These are phyloP conservation scores for Daldinia eschscholtzii DNA, from an alignment of 2,329 filamentous ascomycete species.

Conservation along the genomic window DNA sequence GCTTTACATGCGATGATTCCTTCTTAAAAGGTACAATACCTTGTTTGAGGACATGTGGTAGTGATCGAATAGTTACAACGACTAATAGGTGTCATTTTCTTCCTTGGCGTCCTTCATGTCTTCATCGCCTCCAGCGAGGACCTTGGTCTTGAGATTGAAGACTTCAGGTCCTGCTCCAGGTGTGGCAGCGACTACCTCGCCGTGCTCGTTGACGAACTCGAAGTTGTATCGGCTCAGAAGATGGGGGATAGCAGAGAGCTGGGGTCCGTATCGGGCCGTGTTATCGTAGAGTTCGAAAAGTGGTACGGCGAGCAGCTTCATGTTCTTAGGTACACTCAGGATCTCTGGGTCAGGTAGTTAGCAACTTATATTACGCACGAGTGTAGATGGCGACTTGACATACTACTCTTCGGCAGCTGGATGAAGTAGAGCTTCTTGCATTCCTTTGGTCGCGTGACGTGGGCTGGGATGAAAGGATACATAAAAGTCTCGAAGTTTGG, in stretches of 20 bases:
- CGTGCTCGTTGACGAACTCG: slow-evolving; percentile 94
- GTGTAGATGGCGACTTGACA: slow-evolving; percentile 49
- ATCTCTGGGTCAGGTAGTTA: slow-evolving; percentile 72
- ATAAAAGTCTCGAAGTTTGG: slow-evolving; percentile 99
- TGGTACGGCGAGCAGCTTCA: slow-evolving; percentile 97
- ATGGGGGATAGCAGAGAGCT: slow-evolving; percentile 96
- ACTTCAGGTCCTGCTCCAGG: slow-evolving; percentile 76
- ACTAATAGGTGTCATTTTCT: slow-evolving; percentile 44
- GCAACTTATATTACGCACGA: slow-evolving; percentile 16
- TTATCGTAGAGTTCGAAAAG: slow-evolving; percentile 99
- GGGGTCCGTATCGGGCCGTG: slow-evolving; percentile 91
- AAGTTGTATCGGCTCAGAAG: slow-evolving; percentile 96
- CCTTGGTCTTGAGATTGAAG: slow-evolving; percentile 73
- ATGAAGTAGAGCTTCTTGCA: slow-evolving; percentile 99
- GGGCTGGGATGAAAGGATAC: slow-evolving; percentile 97
- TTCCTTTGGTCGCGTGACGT: slow-evolving; percentile 96
- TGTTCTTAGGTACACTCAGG: slow-evolving; percentile 97
- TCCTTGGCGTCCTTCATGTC: slow-evolving; percentile 64
- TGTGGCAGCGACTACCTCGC: slow-evolving; percentile 86
- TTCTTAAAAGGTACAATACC: not conserved
- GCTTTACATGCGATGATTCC: not conserved
- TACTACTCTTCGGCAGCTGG: slow-evolving; percentile 91
- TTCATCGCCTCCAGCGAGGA: slow-evolving; percentile 72
- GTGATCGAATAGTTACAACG: not conserved
- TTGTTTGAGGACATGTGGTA: not conserved